Conservation (phyloP, 2,329 filamentous ascomycete genomes). For the Fusarium pilosicola region DNA sequence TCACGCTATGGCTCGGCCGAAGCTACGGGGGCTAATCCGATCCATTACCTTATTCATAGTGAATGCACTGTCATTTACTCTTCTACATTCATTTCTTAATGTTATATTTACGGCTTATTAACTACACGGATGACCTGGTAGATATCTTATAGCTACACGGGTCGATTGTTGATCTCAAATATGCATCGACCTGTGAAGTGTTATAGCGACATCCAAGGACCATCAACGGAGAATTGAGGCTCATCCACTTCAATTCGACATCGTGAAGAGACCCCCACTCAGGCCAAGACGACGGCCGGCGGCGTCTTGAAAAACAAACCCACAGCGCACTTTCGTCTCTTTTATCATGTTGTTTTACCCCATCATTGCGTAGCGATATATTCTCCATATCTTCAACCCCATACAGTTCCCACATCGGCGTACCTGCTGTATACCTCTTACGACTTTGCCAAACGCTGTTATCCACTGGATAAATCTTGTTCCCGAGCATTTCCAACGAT, state of each 20-base stretch:
- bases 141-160: neutral
- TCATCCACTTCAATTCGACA: neutral
- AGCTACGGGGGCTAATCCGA: neutral
- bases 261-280: neutral
- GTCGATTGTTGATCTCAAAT: neutral
- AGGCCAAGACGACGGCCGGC: neutral
- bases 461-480: neutral
- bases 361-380: constrained; percentile 39
- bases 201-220: neutral
- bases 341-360: constrained; percentile 33
- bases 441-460: neutral
- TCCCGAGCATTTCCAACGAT: neutral
- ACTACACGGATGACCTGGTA: neutral
- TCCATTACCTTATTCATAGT: neutral
- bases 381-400: constrained; percentile 8
- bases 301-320: neutral
- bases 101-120: neutral
- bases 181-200: neutral
- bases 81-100: no score
- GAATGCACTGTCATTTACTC: neutral
- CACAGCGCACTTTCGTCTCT: constrained; percentile 19
- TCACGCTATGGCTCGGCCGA: neutral
- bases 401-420: constrained; percentile 2
- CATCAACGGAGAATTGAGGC: neutral
- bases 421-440: neutral